Percentiles rank a stretch among this genome's conserved stretches.
Conservation (phyloP, 768 basidiomycete species). For the Auriscalpium orientale region DNA sequence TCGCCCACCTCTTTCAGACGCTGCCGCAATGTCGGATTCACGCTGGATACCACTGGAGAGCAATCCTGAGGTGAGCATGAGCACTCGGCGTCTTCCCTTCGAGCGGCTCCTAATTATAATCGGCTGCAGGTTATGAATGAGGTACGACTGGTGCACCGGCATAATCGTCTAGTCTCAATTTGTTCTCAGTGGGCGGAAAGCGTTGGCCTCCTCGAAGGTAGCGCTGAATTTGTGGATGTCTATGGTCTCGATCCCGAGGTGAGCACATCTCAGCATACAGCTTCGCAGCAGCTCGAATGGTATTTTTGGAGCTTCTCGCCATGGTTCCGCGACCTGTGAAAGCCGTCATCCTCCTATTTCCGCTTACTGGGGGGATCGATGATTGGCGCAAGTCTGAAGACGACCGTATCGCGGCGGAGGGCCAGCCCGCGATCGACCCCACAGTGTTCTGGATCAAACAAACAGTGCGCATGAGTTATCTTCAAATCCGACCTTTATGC, state of each 20-base stretch:
- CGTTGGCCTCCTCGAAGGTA: not conserved
- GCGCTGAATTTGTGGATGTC: constrained; percentile 12
- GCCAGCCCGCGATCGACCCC: constrained; percentile 44
- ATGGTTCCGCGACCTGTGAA: constrained; percentile 70
- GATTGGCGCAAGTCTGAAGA: constrained; percentile 54
- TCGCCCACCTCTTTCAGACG: too few species aligned
- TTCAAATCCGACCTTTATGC: not conserved
- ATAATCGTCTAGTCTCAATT: constrained; percentile 36
- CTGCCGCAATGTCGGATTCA: not conserved
- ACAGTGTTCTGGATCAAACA: constrained; percentile 86
- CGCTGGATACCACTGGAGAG: constrained; percentile 78
- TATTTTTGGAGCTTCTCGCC: constrained; percentile 44
- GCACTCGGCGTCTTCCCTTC: constrained; percentile 17
- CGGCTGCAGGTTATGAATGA: constrained; percentile 4
- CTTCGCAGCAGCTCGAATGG: not conserved
- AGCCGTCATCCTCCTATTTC: constrained; percentile 84
- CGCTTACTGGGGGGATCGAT: constrained; percentile 48
- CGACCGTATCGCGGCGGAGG: constrained; percentile 37
- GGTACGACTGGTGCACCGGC: not conserved
- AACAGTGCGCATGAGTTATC: constrained; percentile 44
- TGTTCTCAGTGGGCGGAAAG: not conserved
- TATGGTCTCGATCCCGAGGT: constrained; percentile 15
- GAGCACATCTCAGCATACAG: not conserved
- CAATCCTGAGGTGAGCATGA: constrained; percentile 48
- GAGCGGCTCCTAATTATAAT: constrained; percentile 11